These are phyloP conservation scores for Pestalotiopsis fici DNA, from an alignment of 2,329 filamentous ascomycete genomes.

Conservation along the genomic window DNA sequence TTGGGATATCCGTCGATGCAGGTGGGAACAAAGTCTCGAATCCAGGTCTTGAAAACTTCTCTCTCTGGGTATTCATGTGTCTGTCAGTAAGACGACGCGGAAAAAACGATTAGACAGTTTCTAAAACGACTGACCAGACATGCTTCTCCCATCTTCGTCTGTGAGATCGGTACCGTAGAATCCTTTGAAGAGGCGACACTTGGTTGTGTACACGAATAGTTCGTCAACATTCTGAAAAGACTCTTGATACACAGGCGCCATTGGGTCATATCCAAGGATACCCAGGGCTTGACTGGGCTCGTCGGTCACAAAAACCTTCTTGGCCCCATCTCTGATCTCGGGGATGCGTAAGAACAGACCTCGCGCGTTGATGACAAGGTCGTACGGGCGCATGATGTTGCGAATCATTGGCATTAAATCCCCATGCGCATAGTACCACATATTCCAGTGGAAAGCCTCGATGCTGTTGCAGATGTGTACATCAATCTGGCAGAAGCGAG, in stretches of 20 bases:
- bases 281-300: neutral
- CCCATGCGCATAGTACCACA: neutral
- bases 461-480: neutral
- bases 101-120: too few relatives aligned
- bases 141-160: neutral
- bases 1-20: neutral
- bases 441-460: neutral
- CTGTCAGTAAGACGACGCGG: too few relatives aligned
- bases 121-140: neutral
- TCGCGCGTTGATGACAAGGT: neutral
- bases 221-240: neutral
- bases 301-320: neutral
- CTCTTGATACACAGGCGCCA: neutral
- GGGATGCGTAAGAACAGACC: neutral
- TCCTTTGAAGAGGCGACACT: neutral
- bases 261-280: neutral
- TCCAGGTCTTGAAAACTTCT: neutral
- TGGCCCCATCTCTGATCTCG: neutral
- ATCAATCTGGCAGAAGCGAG: neutral
- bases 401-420: neutral
- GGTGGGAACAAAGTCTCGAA: neutral
- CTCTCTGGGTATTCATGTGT: neutral
- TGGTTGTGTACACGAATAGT: neutral
- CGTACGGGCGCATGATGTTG: neutral
- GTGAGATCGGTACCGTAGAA: neutral